A percentile compares a stretch with the other conserved stretches of the same genome.
Conservation (phyloP, 352 stramenopile genomes). For the Phytophthora chlamydospora region DNA sequence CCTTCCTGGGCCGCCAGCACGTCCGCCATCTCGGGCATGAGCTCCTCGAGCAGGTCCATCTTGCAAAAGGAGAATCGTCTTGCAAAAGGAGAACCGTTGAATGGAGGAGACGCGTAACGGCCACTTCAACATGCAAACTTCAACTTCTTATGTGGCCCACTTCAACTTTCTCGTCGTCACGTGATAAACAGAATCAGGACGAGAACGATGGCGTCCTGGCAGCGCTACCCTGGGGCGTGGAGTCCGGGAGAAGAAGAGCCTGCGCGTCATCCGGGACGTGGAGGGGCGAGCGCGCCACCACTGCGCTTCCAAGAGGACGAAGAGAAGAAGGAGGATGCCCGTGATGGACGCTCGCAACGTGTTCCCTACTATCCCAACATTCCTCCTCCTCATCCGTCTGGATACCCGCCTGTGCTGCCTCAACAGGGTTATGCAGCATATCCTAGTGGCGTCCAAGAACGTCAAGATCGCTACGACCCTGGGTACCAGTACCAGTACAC, state of each 20-base stretch:
- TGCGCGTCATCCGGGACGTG: neutral
- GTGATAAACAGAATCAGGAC: constrained; percentile 5
- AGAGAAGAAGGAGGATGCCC: constrained; percentile 4
- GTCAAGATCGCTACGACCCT: neutral
- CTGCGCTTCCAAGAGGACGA: constrained; percentile 3
- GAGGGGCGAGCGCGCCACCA: constrained; percentile 17
- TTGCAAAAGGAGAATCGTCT: constrained; percentile 17
- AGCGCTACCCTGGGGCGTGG: constrained; percentile 21
- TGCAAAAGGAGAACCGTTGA: neutral
- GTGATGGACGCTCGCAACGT: constrained; percentile 14
- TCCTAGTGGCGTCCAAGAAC: neutral
- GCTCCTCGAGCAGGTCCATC: constrained; percentile 70
- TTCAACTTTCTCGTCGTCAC: constrained; percentile 18
- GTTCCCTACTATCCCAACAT: neutral
- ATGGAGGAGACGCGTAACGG: neutral
- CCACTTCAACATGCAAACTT: constrained; percentile 5
- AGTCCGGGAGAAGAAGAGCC: constrained; percentile 2
- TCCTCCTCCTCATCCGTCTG: neutral
- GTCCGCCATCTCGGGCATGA: constrained; percentile 68
- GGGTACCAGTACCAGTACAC: constrained; percentile 15
- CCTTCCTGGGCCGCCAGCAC: constrained; percentile 67
- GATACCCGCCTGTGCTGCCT: constrained; percentile 3
- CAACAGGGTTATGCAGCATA: constrained; percentile 12
- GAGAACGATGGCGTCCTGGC: constrained; percentile 26
- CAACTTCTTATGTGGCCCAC: constrained; percentile 11